A percentile compares a stretch with the other conserved stretches of the same genome.
Conservation (phyloP, 257 asterid genomes). For the Cordia subcordata region DNA sequence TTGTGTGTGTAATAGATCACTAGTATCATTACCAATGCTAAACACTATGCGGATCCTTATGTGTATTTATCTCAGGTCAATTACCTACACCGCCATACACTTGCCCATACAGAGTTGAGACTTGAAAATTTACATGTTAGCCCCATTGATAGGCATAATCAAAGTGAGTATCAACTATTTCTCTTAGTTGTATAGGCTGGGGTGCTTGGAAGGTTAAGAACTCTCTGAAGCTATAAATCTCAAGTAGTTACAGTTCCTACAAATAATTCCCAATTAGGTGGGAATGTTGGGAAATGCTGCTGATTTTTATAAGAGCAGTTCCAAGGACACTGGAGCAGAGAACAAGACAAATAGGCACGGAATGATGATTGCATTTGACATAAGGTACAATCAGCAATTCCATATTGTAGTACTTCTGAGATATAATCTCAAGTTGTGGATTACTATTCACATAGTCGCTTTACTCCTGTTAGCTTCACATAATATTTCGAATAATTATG, state of each 20-base stretch:
- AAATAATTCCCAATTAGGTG: constrained; percentile 44
- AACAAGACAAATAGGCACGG: constrained; percentile 53
- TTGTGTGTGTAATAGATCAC: background rate
- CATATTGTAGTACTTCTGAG: background rate
- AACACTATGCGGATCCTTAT: constrained; percentile 1
- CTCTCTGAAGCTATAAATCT: background rate
- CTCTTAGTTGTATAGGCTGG: background rate
- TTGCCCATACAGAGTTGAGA: constrained; percentile 91
- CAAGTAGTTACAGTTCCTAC: constrained; percentile 11
- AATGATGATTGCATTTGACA: constrained; percentile 96
- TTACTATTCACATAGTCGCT: constrained; percentile 1
- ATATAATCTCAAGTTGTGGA: background rate
- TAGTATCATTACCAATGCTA: constrained; percentile 5
- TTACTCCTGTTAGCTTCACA: constrained; percentile 3
- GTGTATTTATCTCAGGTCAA: constrained; percentile 58
- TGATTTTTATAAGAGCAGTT: constrained; percentile 53
- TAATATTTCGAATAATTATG: no score
- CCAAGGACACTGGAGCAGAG: constrained; percentile 40
- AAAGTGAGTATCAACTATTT: constrained; percentile 51
- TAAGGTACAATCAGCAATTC: constrained; percentile 47
- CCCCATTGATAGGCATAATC: constrained; percentile 83
- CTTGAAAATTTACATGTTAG: constrained; percentile 89
- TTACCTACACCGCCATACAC: constrained; percentile 94
- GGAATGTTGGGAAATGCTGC: constrained; percentile 95
- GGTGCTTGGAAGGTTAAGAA: background rate